These are phyloP conservation scores for Leccinellum rugosiceps DNA, from an alignment of 768 basidiomycete species.

Conservation along the genomic window DNA sequence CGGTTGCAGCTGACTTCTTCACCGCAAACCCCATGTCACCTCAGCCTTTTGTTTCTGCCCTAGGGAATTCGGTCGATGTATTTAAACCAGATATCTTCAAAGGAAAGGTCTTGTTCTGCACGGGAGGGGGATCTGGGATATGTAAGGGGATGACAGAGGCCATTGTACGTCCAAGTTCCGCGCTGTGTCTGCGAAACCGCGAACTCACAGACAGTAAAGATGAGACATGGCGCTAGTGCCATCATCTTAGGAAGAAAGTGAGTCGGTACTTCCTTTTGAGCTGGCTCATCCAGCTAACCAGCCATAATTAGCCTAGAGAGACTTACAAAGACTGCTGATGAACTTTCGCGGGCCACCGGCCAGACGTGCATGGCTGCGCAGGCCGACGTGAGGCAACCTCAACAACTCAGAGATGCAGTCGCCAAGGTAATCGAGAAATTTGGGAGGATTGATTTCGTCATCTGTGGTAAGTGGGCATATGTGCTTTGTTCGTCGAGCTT, in stretches of 20 bases:
- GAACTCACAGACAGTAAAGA: conserved; percentile 40
- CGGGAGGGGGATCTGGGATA: conserved; percentile 91
- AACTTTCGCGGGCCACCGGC: conserved; percentile 70
- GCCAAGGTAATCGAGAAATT: conserved; percentile 68
- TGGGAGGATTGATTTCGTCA: conserved; percentile 91
- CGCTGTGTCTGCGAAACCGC: background rate
- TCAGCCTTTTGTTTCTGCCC: conserved; percentile 40
- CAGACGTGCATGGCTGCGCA: conserved; percentile 64
- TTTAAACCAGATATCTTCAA: conserved; percentile 84
- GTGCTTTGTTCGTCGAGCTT: background rate
- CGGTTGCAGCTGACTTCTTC: too few relatives aligned
- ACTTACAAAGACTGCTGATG: conserved; percentile 63
- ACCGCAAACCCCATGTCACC: conserved; percentile 36
- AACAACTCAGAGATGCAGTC: conserved; percentile 72
- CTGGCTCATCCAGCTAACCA: conserved; percentile 1
- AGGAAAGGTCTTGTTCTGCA: conserved; percentile 88
- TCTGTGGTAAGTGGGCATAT: conserved; percentile 62
- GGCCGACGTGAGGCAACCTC: conserved; percentile 81
- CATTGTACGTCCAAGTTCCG: conserved; percentile 51
- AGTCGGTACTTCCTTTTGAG: conserved; percentile 24
- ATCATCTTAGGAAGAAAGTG: conserved; percentile 87
- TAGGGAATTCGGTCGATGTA: conserved; percentile 52
- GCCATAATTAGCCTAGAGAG: conserved; percentile 56
- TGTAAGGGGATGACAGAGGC: conserved; percentile 85
- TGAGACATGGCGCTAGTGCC: conserved; percentile 80